Base-by-base conservation (phyloP, 2,329 filamentous ascomycete genomes). In the Clonostachys solani region DNA sequence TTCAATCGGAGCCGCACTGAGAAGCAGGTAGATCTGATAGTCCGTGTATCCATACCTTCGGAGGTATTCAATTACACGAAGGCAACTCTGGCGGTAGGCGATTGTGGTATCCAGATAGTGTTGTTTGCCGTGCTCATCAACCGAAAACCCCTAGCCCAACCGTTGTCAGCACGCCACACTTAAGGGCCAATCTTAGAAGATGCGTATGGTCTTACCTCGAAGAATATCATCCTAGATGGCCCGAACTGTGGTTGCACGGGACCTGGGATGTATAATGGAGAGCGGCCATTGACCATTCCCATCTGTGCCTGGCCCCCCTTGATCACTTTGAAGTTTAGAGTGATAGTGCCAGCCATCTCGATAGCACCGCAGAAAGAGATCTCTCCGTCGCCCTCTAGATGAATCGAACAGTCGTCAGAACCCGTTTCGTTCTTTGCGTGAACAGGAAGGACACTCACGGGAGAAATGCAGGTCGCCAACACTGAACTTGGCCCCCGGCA, bases 271-370 rank as follows among this genome's bases (percentile, higher is more conserved):
- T 92, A 96, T 45, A 96, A 87, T 1, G 91, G 91, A 7, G 42
- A 44, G 19, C 19, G 42, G 19, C 42, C 19, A 17, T 81, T 86
- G 65, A 90, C 92, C 69, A 95, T 84, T 1, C 77, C 85, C 45
- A 95, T 68, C 34, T 89, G 78, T 41, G 74, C 75, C 60, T 95
- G 78, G 17, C 91, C 92, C 53, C 82, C 78, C 64, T 94, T 95
- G 74, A 48, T 44, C n/a, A 48, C 42, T 44, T 81, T 84, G 73
- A 95, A 92, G 59, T 94, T 95, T 66, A 96, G 80, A 4, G 91
- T 96, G 56, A 96, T 95, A 40, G 89, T 74, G 5, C 91, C 91
- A 0, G 91, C 89, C 88, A 96, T 96, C 65, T 96, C 92, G 57
- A 96, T 96, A 6, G 91, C 92, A 17, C 87, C 87, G 53, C 87